Evolutionary conservation across 1,139 yeast species (phyloP).

Genomic region (Yamadazyma dendronema): DNA sequence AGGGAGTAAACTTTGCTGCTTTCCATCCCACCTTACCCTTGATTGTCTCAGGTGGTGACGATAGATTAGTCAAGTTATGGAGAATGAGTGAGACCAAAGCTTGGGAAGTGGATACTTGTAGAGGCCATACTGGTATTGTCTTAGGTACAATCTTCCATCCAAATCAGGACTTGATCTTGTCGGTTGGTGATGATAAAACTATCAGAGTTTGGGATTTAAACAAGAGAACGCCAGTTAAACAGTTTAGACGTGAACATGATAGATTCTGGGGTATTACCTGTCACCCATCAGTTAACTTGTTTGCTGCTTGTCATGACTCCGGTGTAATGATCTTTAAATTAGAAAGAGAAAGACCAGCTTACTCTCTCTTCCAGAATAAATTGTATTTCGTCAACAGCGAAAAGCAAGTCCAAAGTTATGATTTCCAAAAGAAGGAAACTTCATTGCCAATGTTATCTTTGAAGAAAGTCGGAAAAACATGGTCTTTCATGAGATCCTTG

Average conservation of each 20-base stretch:
- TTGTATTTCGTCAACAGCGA: slow-evolving; percentile 78
- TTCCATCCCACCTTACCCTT: slow-evolving; percentile 97
- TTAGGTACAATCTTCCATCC: slow-evolving; percentile 92
- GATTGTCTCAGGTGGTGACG: slow-evolving; percentile 96
- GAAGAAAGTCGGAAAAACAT: slow-evolving; percentile 79
- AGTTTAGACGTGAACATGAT: slow-evolving; percentile 90
- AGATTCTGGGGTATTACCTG: slow-evolving; percentile 91
- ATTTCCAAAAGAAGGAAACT: slow-evolving; percentile 58
- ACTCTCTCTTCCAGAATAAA: slow-evolving; percentile 65
- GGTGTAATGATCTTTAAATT: slow-evolving; percentile 98
- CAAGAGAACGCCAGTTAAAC: slow-evolving; percentile 89
- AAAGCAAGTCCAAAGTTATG: slow-evolving; percentile 80
- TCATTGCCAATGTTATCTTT: slow-evolving; percentile 79
- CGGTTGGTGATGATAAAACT: slow-evolving; percentile 97
- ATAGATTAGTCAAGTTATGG: slow-evolving; percentile 93
- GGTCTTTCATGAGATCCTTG: slow-evolving; percentile 82
- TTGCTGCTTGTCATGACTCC: slow-evolving; percentile 95
- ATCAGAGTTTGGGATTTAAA: slow-evolving; percentile 96
- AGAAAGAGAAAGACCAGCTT: slow-evolving; percentile 96
- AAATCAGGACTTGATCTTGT: slow-evolving; percentile 83
- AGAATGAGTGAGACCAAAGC: slow-evolving; percentile 98
- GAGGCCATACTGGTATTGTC: slow-evolving; percentile 95
- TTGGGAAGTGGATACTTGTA: slow-evolving; percentile 98
- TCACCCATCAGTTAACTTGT: slow-evolving; percentile 86
- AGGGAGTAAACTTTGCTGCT: slow-evolving; percentile 98